These are phyloP conservation scores for Metschnikowia shivogae DNA, from an alignment of 805 yeast genomes.

Conservation along the genomic window DNA sequence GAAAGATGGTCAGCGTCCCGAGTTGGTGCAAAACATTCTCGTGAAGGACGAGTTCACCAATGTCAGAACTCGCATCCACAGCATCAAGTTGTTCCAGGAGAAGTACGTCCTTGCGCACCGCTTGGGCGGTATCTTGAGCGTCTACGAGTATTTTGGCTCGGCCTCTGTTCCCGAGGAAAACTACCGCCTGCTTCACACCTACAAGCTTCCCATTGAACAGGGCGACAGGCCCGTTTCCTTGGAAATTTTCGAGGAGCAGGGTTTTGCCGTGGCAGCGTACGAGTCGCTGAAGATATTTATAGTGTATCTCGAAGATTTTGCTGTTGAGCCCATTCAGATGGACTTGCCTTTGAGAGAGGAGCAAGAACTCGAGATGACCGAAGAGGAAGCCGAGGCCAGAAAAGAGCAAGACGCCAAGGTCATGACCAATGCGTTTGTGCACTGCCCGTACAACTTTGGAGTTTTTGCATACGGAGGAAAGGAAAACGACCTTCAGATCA, in stretches of 20 bases:
- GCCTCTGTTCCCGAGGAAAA: slow-evolving; percentile 32
- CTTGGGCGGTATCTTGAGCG: slow-evolving; percentile 37
- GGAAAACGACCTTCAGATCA: slow-evolving; percentile 64
- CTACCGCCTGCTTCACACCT: slow-evolving; percentile 33
- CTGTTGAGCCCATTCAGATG: slow-evolving; percentile 27
- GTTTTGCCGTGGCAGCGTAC: slow-evolving; percentile 42
- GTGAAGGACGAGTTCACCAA: slow-evolving; percentile 24
- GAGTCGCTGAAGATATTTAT: slow-evolving; percentile 42
- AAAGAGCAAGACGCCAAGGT: not conserved
- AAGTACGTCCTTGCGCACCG: slow-evolving; percentile 41
- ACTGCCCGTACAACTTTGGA: slow-evolving; percentile 46
- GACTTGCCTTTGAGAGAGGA: slow-evolving; percentile 12
- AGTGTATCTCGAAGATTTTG: slow-evolving; percentile 30
- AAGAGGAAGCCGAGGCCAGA: not conserved
- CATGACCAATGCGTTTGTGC: slow-evolving; percentile 41
- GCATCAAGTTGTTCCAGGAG: slow-evolving; percentile 27
- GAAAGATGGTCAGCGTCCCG: slow-evolving; percentile 63
- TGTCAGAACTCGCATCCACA: slow-evolving; percentile 32
- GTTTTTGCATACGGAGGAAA: slow-evolving; percentile 83
- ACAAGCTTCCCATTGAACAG: slow-evolving; percentile 20
- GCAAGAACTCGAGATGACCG: not conserved
- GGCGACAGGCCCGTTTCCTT: slow-evolving; percentile 33
- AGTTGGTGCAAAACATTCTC: slow-evolving; percentile 43
- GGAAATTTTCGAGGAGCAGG: slow-evolving; percentile 23
- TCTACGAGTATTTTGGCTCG: slow-evolving; percentile 30